Evolutionary conservation across 129 eudicot genomes (phyloP), one percentile per base, ranked within the genome.

Genomic region (Centella asiatica): DNA sequence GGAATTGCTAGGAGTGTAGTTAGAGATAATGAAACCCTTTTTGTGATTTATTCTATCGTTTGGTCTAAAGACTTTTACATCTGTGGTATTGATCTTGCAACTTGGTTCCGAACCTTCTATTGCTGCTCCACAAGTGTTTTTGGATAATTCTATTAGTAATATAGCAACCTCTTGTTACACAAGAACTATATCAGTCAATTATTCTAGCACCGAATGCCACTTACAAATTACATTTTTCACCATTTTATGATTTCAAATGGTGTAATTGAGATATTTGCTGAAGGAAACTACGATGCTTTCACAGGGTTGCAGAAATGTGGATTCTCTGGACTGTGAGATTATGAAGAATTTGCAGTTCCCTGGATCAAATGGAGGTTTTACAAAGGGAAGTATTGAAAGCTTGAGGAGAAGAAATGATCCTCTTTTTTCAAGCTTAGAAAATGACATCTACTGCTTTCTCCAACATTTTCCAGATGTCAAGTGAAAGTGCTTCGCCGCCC

Each of bases 331-430:
- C 53, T 90, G 94, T 74, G 97, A 90, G 42, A 74, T 86, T 59
- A 25, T 72, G 24, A 65, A 86, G 60, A 75, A 64, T 27, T 56
- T 90, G 46, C 72, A 79, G 46, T 73, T 81, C 62, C 89, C 87
- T 2, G 0, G 22, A 51, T 32, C 62, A 45, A 57, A 49, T 0
- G 44, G 65, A 26, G 71, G 59, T 22, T 31, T 51, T 32, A 50
- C 75, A 7, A 70, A 74, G 72, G 97, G 97, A 49, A 81, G 72
- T 67, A 86, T 90, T 4, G 47, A 60, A 67, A 90, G 97, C 83
- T 64, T 64, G 44, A 65, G 93, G 13, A 58, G 64, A 46, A 66
- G 47, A 22, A 31, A 14, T 0, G 89, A 85, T 22, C 67, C 67
- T 59, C 78, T 83, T 53, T 75, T 85, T 89, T 6, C 77, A 80